A percentile compares a stretch with the other conserved stretches of the same genome.
phyloP scores from a whole-genome alignment of 768 basidiomycete genomes.

The Strobilomyces echinocephalus region DNA sequence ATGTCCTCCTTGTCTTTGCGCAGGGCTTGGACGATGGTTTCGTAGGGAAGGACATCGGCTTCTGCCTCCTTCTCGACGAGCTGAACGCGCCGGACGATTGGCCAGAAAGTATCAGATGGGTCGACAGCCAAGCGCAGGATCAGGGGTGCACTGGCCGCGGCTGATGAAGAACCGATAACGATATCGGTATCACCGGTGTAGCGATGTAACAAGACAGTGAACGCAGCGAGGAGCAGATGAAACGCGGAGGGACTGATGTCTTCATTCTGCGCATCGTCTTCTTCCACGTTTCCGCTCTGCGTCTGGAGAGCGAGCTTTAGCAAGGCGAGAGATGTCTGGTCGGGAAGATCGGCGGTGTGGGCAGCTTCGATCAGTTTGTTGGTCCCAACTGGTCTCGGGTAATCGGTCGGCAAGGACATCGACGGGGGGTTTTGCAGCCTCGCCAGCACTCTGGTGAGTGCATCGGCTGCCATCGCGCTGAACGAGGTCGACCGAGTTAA shows the following conservation, averaged over 20 bases:
- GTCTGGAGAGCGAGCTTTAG: slow-evolving; percentile 76
- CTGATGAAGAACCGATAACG: slow-evolving; percentile 84
- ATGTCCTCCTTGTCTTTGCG: slow-evolving; percentile 60
- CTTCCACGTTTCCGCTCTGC: slow-evolving; percentile 47
- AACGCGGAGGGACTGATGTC: slow-evolving; percentile 70
- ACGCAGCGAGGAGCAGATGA: slow-evolving; percentile 88
- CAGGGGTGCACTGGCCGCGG: slow-evolving; percentile 69
- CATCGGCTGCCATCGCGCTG: slow-evolving; percentile 25
- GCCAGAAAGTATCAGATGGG: slow-evolving; percentile 84
- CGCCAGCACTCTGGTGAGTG: slow-evolving; percentile 51
- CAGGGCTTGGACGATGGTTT: slow-evolving; percentile 65
- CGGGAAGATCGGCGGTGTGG: slow-evolving; percentile 65
- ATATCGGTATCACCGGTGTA: slow-evolving; percentile 96
- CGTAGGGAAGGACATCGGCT: slow-evolving; percentile 75
- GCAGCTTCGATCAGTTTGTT: slow-evolving; percentile 83
- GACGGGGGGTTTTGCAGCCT: slow-evolving; percentile 80
- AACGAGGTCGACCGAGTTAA: background rate
- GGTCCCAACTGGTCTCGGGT: slow-evolving; percentile 73
- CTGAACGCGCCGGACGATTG: slow-evolving; percentile 81
- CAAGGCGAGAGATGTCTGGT: slow-evolving; percentile 70
- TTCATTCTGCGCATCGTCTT: slow-evolving; percentile 41
- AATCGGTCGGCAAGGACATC: slow-evolving; percentile 92
- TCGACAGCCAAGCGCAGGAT: slow-evolving; percentile 81
- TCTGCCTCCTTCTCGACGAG: slow-evolving; percentile 81
- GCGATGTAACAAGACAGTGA: slow-evolving; percentile 84